Percentiles rank a stretch among this genome's conserved stretches.
Evolutionary conservation across 1,284 basidiomycete species (phyloP).

Genomic region (Ganoderma lingzhi): DNA sequence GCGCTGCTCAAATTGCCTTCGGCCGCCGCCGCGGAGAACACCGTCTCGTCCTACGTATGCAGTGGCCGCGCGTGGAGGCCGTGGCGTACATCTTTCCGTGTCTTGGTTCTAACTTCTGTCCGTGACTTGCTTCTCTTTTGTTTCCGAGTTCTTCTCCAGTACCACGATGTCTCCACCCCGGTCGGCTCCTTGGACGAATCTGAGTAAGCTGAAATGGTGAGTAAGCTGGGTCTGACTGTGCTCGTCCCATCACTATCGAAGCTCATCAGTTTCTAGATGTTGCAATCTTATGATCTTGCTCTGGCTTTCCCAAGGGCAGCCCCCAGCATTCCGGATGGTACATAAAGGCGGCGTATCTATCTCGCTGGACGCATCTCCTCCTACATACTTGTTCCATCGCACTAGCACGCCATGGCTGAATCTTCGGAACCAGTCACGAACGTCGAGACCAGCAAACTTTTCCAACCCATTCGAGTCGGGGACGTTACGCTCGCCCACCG

Average conservation of each 20-base stretch:
- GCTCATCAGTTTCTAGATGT: background rate
- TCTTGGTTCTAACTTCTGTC: background rate
- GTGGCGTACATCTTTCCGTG: no score
- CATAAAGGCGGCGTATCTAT: background rate
- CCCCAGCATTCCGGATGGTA: background rate
- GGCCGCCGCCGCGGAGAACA: no score
- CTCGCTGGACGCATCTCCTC: background rate
- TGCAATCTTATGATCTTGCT: background rate
- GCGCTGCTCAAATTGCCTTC: no score
- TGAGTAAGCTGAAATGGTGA: background rate
- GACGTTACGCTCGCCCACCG: conserved; percentile 50
- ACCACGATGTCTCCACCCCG: background rate
- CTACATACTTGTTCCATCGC: background rate
- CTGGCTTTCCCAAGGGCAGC: background rate
- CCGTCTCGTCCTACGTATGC: no score
- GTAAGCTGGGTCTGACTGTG: background rate
- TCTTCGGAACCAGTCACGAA: background rate
- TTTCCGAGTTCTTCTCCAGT: background rate
- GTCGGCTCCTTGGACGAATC: background rate
- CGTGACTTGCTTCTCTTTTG: background rate
- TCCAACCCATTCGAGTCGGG: conserved; percentile 54
- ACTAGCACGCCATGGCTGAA: background rate
- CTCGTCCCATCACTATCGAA: background rate
- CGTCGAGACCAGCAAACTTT: conserved; percentile 42
- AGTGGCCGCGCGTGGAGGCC: no score